Conservation (phyloP, 2,329 filamentous ascomycete species). For the Proliferodiscus dingleyae region DNA sequence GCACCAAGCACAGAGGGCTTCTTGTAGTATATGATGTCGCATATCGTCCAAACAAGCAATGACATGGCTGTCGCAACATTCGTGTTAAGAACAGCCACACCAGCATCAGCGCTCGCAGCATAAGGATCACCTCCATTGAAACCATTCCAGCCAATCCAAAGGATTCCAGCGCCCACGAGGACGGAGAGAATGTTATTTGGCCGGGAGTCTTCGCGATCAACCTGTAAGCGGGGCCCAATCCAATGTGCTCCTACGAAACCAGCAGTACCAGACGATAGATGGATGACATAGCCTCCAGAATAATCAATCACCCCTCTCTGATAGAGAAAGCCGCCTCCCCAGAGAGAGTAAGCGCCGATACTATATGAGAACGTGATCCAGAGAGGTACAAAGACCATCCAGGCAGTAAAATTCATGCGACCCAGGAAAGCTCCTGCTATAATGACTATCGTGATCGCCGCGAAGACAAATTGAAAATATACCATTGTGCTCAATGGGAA, state of each 20-base stretch:
- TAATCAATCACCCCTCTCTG: constrained; percentile 45
- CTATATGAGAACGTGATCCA: constrained; percentile 45
- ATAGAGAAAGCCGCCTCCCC: constrained; percentile 43
- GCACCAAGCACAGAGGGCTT: constrained; percentile 47
- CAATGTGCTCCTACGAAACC: constrained; percentile 43
- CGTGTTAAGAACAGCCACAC: constrained; percentile 47
- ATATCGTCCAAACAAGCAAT: constrained; percentile 41
- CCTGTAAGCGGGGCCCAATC: constrained; percentile 41
- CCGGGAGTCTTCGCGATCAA: constrained; percentile 40
- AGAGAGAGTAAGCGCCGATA: constrained; percentile 40
- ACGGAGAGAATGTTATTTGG: constrained; percentile 44
- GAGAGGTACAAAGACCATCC: constrained; percentile 48
- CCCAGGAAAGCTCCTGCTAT: constrained; percentile 42
- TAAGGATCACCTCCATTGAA: constrained; percentile 52
- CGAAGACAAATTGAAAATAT: constrained; percentile 51
- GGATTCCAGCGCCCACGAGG: constrained; percentile 43
- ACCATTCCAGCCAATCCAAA: constrained; percentile 50
- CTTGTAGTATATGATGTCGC: constrained; percentile 43
- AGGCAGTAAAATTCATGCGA: constrained; percentile 46
- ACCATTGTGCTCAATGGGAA: constrained; percentile 46
- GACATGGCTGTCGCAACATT: constrained; percentile 45
- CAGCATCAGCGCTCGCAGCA: constrained; percentile 43
- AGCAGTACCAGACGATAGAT: constrained; percentile 47
- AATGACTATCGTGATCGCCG: constrained; percentile 45
- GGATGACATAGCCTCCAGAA: constrained; percentile 49